A percentile compares a stretch with the other conserved stretches of the same genome.
Evolutionary conservation across 2,329 filamentous ascomycete genomes (phyloP).

Genomic region (Cladobotryum mycophilum): DNA sequence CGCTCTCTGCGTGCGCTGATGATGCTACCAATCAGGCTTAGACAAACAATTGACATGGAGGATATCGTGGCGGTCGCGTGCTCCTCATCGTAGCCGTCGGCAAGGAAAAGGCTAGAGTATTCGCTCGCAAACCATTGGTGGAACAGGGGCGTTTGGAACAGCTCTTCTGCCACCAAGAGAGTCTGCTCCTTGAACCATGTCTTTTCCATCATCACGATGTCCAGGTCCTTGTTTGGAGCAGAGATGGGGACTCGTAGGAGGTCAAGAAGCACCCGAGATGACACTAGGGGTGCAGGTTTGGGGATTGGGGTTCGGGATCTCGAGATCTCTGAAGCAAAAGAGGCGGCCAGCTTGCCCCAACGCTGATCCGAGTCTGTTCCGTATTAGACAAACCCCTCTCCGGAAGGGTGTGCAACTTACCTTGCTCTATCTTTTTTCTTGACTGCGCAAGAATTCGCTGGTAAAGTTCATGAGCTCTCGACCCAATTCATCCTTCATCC

Average conservation of each 20-base stretch:
- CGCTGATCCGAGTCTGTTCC: neutral
- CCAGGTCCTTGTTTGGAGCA: neutral
- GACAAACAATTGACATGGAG: neutral
- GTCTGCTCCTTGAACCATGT: neutral
- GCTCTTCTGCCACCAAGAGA: neutral
- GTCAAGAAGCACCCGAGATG: neutral
- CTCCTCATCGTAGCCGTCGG: neutral
- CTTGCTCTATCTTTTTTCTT: neutral
- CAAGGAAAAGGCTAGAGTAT: neutral
- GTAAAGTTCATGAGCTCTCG: neutral
- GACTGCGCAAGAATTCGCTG: neutral
- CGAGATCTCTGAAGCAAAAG: neutral
- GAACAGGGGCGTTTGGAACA: neutral
- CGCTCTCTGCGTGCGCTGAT: neutral
- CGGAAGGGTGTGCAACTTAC: neutral
- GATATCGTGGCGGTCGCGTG: neutral
- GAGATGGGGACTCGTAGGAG: neutral
- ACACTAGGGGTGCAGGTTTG: neutral
- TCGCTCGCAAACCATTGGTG: neutral
- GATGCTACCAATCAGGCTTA: neutral
- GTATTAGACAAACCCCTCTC: neutral
- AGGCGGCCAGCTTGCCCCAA: neutral
- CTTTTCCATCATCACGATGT: neutral
- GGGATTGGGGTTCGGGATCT: neutral
- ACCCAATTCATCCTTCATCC: neutral